Conservation (phyloP, 2,329 filamentous ascomycete genomes). For the Escovopsis sp. region DNA sequence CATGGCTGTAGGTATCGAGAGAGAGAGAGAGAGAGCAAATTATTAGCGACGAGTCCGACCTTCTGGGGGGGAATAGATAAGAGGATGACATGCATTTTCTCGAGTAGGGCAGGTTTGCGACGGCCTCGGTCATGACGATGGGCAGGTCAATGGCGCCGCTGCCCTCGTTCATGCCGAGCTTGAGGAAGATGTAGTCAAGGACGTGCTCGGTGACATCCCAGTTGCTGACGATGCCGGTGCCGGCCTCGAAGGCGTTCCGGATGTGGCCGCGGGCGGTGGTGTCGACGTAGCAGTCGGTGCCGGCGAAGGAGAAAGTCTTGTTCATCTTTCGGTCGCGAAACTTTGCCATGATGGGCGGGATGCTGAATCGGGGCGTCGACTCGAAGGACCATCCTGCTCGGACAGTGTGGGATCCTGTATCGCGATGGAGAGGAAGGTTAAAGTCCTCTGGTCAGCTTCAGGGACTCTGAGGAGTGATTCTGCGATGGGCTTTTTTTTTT, state of each 20-base stretch:
- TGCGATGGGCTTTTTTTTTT: too few species aligned
- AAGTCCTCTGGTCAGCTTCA: conserved; percentile 8
- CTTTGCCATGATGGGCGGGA: conserved; percentile 85
- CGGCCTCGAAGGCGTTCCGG: conserved; percentile 78
- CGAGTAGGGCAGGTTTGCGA: conserved; percentile 81
- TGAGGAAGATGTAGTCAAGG: conserved; percentile 87
- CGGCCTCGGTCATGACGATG: conserved; percentile 87
- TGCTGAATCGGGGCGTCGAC: conserved; percentile 57
- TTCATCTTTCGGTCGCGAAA: conserved; percentile 90
- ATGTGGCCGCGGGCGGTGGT: conserved; percentile 85
- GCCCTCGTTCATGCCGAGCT: conserved; percentile 68
- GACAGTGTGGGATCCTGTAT: conserved; percentile 65
- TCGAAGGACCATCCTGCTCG: conserved; percentile 97
- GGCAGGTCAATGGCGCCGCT: conserved; percentile 68
- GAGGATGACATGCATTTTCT: conserved; percentile 55
- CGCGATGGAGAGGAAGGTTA: too few species aligned
- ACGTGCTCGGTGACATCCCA: conserved; percentile 97
- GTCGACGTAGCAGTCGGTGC: conserved; percentile 85
- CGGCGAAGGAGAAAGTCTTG: conserved; percentile 84
- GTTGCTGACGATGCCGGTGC: conserved; percentile 83
- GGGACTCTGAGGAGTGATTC: too few species aligned
- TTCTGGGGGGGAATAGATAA: background rate
- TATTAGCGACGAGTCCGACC: background rate
- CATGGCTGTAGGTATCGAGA: conserved; percentile 50
- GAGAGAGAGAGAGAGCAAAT: too few species aligned